Base-by-base conservation (phyloP, 148 eudicot species). In the Rhododendron simsii region DNA sequence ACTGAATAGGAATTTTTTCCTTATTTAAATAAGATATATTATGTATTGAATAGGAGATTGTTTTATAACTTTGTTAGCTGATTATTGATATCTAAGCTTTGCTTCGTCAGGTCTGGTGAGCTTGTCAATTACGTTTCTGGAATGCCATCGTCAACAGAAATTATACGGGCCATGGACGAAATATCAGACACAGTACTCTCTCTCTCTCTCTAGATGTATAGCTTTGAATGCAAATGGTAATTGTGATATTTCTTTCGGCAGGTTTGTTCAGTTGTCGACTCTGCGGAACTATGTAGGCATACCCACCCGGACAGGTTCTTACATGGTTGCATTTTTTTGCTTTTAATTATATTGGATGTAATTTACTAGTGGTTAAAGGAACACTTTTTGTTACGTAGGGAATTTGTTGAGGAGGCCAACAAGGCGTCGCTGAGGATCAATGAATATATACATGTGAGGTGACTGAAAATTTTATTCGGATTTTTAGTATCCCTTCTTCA, bases 401-500 rank as follows among this genome's bases (percentile, higher is more conserved):
- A 94, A 59, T 97, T 91, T 87, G 95, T 95, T 82, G 96, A 92
- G 85, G 95, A 93, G 87, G 98, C 98, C 21, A 90, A 83, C 76
- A 88, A 91, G 83, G 99, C 99, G 50, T 92, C 98, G 5, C 87
- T 93, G 91, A 93, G 96, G 86, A 91, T 96, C 89, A 93, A 93
- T 35, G 98, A 94, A 84, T 96, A 95, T 92, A 90, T 97, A 91
- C 98, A 97, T 95, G 99, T 96, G 96, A 96, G 99, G 97, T 95
- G 97, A 90, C 95, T 83, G 86, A 89, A 87, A 47, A 83, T 61
- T 81, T 57, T 82, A 50, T 84, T 35, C 44, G 79, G n/a, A 35
- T 78, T 85, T 83, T 89, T 87, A 55, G 75, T 84, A 76, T 81
- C 13, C 11, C 33, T 67, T 69, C 69, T 15, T 81, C 26, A 82